These are phyloP conservation scores for Climacium dendroides DNA, from an alignment of 225 moss, liverwort and hornwort species.

Conservation along the genomic window DNA sequence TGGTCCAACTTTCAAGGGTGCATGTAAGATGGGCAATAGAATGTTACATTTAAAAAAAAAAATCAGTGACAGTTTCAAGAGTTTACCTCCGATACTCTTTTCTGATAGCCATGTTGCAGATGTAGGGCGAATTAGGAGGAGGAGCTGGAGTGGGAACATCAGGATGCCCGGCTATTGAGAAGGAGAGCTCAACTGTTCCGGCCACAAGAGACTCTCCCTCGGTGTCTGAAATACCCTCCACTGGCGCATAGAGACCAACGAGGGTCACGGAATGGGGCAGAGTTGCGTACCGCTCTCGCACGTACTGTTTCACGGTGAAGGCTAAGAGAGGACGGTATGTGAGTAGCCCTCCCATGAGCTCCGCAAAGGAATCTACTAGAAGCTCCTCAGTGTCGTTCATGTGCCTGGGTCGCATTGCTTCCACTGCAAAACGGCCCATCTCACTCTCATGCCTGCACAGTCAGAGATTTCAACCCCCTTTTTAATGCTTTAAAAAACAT, in stretches of 20 bases:
- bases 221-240: conserved; percentile 12
- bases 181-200: conserved; percentile 82
- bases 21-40: neutral
- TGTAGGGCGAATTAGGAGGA: conserved; percentile 70
- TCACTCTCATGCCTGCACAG: conserved; percentile 28
- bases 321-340: conserved; percentile 80
- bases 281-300: conserved; percentile 56
- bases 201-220: conserved; percentile 41
- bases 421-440: conserved; percentile 38
- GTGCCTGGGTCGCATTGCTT: conserved; percentile 70
- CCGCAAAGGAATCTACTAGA: conserved; percentile 86
- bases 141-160: conserved; percentile 73
- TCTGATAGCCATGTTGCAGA: conserved; percentile 94
- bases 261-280: conserved; percentile 89
- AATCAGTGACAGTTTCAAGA: neutral
- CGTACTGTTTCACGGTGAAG: conserved; percentile 80
- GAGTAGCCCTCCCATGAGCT: conserved; percentile 87
- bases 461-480: neutral
- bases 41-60: neutral
- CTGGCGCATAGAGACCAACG: conserved; percentile 60
- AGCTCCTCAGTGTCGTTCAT: conserved; percentile 68
- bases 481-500: neutral
- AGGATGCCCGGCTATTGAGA: conserved; percentile 63
- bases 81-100: conserved; percentile 59
- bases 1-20: neutral